phyloP scores from a whole-genome alignment of 352 stramenopile species.

The Phytophthora europaea region DNA sequence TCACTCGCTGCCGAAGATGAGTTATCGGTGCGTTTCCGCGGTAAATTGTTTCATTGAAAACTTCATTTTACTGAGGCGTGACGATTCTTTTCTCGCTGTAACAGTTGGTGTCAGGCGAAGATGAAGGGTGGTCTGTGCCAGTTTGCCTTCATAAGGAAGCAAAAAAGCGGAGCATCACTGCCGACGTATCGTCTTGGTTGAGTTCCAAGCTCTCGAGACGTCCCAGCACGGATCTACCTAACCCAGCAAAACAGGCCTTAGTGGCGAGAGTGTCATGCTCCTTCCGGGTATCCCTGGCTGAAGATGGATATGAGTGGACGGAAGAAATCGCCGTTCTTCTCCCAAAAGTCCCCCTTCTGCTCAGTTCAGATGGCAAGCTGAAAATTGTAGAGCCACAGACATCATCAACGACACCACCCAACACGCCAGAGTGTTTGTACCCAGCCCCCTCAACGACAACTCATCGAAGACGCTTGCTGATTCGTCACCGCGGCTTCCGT shows the following conservation, averaged over 20 bases:
- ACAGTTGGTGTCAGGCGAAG: constrained; percentile 41
- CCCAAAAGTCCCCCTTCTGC: constrained; percentile 47
- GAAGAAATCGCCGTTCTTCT: constrained; percentile 57
- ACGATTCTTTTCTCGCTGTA: background rate
- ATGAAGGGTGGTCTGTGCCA: constrained; percentile 52
- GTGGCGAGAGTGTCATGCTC: constrained; percentile 61
- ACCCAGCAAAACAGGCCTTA: constrained; percentile 29
- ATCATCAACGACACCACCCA: constrained; percentile 18
- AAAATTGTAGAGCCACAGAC: constrained; percentile 27
- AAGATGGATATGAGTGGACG: constrained; percentile 56
- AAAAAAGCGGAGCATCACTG: constrained; percentile 61
- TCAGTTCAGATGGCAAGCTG: constrained; percentile 41
- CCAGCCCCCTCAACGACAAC: constrained; percentile 54
- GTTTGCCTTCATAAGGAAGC: constrained; percentile 55
- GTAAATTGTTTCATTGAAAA: background rate
- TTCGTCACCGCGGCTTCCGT: constrained; percentile 54
- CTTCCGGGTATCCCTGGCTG: constrained; percentile 47
- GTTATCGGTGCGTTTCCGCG: constrained; percentile 22
- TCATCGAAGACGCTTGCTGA: constrained; percentile 61
- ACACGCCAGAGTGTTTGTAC: constrained; percentile 44
- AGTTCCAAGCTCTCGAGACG: constrained; percentile 55
- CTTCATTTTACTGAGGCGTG: background rate
- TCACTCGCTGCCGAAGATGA: constrained; percentile 21
- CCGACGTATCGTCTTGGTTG: constrained; percentile 65
- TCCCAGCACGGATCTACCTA: constrained; percentile 46